Evolutionary conservation across 2,329 filamentous ascomycete genomes (phyloP).

Genomic region (Shiraia sp.): DNA sequence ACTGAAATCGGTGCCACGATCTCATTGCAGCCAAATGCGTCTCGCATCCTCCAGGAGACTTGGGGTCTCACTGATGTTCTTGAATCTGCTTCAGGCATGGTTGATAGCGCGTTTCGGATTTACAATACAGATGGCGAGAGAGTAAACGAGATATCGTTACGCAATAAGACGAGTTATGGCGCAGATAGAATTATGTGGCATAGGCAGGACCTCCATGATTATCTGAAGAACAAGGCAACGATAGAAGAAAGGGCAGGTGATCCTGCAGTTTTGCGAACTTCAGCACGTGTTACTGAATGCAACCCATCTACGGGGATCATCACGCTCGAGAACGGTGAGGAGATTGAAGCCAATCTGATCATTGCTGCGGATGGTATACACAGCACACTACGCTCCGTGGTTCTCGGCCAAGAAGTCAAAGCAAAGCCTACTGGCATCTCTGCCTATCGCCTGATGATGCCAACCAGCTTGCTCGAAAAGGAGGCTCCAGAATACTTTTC

Average conservation of each 20-base stretch:
- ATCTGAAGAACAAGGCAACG: conserved; percentile 51
- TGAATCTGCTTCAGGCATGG: conserved; percentile 33
- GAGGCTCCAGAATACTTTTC: conserved; percentile 23
- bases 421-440: conserved; percentile 44
- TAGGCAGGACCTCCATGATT: conserved; percentile 47
- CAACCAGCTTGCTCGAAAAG: conserved; percentile 21
- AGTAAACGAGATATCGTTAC: conserved; percentile 38
- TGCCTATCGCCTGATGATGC: conserved; percentile 46
- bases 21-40: conserved; percentile 50
- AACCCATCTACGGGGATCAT: conserved; percentile 48
- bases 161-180: conserved; percentile 37
- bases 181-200: conserved; percentile 49
- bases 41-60: conserved; percentile 35
- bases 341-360: conserved; percentile 53
- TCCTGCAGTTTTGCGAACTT: conserved; percentile 45
- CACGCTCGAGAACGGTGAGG: conserved; percentile 50
- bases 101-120: conserved; percentile 45
- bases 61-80: conserved; percentile 39
- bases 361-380: conserved; percentile 59
- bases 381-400: conserved; percentile 24
- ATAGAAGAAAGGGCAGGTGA: conserved; percentile 31
- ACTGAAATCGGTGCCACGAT: conserved; percentile 49
- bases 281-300: conserved; percentile 49
- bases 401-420: conserved; percentile 20
- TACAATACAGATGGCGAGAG: conserved; percentile 36